phyloP scores from a whole-genome alignment of 2,329 filamentous ascomycete genomes.

The Aspergillus novofumigatus region DNA sequence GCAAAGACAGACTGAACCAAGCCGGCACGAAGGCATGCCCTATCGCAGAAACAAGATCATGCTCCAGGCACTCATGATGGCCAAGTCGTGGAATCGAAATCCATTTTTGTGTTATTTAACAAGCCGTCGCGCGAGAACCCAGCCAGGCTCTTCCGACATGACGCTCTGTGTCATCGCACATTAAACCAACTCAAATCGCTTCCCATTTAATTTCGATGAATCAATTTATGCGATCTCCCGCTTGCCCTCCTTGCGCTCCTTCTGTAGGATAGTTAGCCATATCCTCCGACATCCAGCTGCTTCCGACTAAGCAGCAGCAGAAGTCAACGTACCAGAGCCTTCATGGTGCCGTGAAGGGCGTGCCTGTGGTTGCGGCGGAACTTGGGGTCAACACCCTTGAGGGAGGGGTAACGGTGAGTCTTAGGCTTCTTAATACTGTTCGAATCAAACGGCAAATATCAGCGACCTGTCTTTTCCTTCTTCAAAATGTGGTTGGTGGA shows the following conservation, averaged over 20 bases:
- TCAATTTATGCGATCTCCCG: slow-evolving; percentile 70
- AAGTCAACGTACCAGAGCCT: slow-evolving; percentile 75
- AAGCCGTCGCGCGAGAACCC: slow-evolving; percentile 15
- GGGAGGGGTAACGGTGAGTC: slow-evolving; percentile 96
- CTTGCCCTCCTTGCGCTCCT: slow-evolving; percentile 97
- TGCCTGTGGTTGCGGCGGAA: slow-evolving; percentile 99
- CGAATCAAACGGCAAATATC: slow-evolving; percentile 15
- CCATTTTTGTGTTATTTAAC: slow-evolving; percentile 21
- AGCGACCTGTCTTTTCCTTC: slow-evolving; percentile 14
- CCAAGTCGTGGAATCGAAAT: slow-evolving; percentile 17
- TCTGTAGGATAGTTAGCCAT: slow-evolving; percentile 56
- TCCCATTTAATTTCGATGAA: slow-evolving; percentile 23
- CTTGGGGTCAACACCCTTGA: slow-evolving; percentile 99
- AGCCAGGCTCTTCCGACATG: slow-evolving; percentile 14
- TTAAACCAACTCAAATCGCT: slow-evolving; percentile 32
- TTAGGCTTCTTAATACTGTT: slow-evolving; percentile 99
- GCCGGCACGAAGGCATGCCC: not conserved
- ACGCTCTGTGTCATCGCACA: slow-evolving; percentile 31
- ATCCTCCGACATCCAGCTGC: not conserved
- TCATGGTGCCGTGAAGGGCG: slow-evolving; percentile 98
- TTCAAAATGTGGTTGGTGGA: not conserved
- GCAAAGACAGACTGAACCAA: not conserved
- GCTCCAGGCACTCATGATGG: slow-evolving; percentile 5
- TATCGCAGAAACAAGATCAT: slow-evolving; percentile 1
- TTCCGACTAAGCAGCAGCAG: not conserved